Evolutionary conservation across 176 grass and related monocot genomes (phyloP), one percentile per base, ranked within the genome.

Genomic region (Oryza officinalis): DNA sequence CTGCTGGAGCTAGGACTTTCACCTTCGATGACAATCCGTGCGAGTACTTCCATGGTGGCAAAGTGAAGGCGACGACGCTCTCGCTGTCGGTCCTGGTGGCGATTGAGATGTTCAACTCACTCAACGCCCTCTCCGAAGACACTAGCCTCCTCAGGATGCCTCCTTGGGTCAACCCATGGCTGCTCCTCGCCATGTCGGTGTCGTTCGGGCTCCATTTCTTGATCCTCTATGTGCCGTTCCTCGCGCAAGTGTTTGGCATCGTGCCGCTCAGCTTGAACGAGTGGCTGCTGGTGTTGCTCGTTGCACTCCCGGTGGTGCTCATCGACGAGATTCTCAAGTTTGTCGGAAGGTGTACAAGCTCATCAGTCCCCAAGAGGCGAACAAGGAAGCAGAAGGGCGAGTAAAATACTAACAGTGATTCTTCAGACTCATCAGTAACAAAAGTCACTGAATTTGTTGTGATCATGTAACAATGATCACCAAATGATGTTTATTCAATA

Each of bases 101-200:
- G 2, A 98, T 98, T 4, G 95, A 98, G 90, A 95, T 98, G 95
- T 98, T 98, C 84, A 98, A 98, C 84, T 95, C 95, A 2, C 89
- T 98, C 17, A 98, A 98, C 26, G 96, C 96, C 35, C 89, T 98
- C 50, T 95, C 92, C 1, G 96, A 98, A 81, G 96, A 98, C 74
- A 89, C 82, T 5, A 98, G 95, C 86, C 87, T 98, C 45, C 87
- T 98, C 15, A 89, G 59, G 11, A 98, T 95, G 96, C 96, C 92
- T n/a, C 96, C 96, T 0, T 98, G 96, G 96, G 93, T 94, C 10
- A 98, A 98, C 68, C 95, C 89, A 2, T 98, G 93, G 93, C 92
- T 98, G 61, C 86, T 98, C 10, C 25, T 95, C 4, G 96, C 96
- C 0, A 98, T 95, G 96, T 91, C 89, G 0, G 84, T 95, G 65